Conservation (phyloP, 176 grass and related monocot species). For the Aechmea fasciata region DNA sequence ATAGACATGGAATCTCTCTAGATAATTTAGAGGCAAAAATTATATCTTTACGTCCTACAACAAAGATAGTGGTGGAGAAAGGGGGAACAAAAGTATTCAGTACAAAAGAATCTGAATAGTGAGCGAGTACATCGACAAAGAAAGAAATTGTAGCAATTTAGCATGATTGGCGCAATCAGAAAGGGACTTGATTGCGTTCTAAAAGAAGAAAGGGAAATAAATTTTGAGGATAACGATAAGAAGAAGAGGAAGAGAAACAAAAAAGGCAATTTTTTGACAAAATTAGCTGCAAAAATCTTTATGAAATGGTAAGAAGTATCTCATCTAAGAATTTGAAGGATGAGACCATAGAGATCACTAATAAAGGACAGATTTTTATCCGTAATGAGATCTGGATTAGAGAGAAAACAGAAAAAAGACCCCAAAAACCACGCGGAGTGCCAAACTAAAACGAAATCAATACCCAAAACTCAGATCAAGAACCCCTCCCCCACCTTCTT, state of each 20-base stretch:
- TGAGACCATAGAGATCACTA: too few species aligned
- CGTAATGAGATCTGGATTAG: too few species aligned
- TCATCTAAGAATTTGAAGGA: too few species aligned
- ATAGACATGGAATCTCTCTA: slow-evolving; percentile 20
- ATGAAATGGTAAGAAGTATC: too few species aligned
- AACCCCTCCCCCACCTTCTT: slow-evolving; percentile 67
- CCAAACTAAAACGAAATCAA: slow-evolving; percentile 1
- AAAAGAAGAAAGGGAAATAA: not conserved
- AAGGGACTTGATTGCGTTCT: not conserved
- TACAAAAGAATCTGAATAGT: slow-evolving; percentile 10
- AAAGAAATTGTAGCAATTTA: slow-evolving; percentile 14
- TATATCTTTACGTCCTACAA: slow-evolving; percentile 14
- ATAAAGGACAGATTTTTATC: too few species aligned
- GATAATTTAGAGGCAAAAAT: slow-evolving; percentile 8
- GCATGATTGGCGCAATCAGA: not conserved
- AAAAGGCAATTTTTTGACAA: not conserved
- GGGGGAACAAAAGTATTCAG: slow-evolving; percentile 11
- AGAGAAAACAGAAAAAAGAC: not conserved
- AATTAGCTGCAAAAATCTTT: too few species aligned
- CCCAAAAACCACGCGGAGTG: slow-evolving; percentile 8
- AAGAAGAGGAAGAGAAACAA: not conserved
- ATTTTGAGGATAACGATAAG: not conserved
- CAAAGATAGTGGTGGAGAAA: slow-evolving; percentile 17
- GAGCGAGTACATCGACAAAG: slow-evolving; percentile 8
- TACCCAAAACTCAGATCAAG: slow-evolving; percentile 10